phyloP scores from a whole-genome alignment of 75 land plant genomes.

The Larix kaempferi region DNA sequence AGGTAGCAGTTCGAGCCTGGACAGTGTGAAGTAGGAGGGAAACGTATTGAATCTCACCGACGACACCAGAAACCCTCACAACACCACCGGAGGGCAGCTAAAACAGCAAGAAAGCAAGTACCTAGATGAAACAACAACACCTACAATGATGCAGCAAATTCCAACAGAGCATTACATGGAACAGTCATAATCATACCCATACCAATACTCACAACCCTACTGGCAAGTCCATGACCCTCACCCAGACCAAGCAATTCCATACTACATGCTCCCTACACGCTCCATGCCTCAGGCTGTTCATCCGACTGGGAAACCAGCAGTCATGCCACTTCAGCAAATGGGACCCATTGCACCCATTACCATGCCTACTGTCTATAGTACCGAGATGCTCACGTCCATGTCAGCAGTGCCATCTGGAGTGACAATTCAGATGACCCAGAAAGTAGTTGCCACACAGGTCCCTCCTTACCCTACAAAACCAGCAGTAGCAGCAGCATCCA shows the following conservation, averaged over 20 bases:
- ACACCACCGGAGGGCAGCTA: neutral
- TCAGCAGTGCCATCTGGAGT: neutral
- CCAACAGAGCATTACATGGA: neutral
- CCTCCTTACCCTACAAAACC: neutral
- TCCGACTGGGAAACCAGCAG: neutral
- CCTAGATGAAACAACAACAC: neutral
- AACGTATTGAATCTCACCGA: constrained; percentile 6
- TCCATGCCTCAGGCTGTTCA: no score
- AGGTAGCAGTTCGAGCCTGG: neutral
- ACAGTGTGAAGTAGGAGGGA: neutral
- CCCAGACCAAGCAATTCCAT: neutral
- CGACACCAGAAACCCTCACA: neutral
- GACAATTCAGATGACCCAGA: neutral
- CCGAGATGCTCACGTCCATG: neutral
- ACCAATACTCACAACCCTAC: neutral
- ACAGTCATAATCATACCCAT: neutral
- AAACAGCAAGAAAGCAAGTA: neutral
- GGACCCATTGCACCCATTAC: neutral
- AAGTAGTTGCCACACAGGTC: neutral
- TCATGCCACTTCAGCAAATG: constrained; percentile 1
- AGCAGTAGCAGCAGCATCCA: neutral
- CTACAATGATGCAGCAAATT: neutral
- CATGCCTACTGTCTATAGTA: neutral
- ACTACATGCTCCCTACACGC: neutral
- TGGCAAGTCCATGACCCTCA: neutral